A percentile compares a stretch with the other conserved stretches of the same genome.
These are phyloP conservation scores for Botrytis hyacinthi DNA, from an alignment of 2,329 filamentous ascomycete species.

Conservation along the genomic window DNA sequence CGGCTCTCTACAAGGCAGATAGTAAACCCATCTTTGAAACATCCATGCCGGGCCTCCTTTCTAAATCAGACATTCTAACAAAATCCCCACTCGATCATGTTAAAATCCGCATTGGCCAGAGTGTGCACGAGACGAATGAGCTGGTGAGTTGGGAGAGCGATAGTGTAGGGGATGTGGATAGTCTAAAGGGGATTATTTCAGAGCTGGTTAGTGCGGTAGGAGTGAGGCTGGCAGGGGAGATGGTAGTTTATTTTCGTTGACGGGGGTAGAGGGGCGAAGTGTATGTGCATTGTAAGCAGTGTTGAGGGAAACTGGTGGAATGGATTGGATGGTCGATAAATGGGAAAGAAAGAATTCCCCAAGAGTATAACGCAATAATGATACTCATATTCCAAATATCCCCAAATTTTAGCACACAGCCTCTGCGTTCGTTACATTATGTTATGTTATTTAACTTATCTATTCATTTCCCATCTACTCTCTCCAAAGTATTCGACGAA, in stretches of 20 bases:
- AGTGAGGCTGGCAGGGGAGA: conserved; percentile 48
- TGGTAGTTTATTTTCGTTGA: conserved; percentile 1
- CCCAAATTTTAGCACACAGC: too few species aligned
- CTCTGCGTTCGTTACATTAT: too few species aligned
- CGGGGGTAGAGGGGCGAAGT: fast-evolving
- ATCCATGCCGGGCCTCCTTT: conserved; percentile 63
- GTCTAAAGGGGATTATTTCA: conserved; percentile 61
- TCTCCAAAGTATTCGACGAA: too few species aligned
- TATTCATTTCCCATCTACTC: too few species aligned
- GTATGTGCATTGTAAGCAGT: background rate
- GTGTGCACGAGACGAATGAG: background rate
- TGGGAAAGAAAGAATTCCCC: background rate
- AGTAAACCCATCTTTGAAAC: conserved; percentile 54
- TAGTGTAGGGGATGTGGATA: conserved; percentile 48
- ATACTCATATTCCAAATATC: background rate
- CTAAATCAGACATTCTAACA: conserved; percentile 50
- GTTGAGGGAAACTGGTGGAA: fast-evolving
- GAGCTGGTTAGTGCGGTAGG: conserved; percentile 68
- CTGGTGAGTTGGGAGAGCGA: conserved; percentile 58
- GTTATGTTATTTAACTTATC: too few species aligned
- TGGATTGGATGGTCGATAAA: background rate
- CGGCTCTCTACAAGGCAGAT: conserved; percentile 23
- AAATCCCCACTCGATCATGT: conserved; percentile 59
- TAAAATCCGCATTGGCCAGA: conserved; percentile 48
- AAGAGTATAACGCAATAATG: background rate